Conservation (phyloP, 345 rosid genomes). For the Diplotaxis tenuifolia region DNA sequence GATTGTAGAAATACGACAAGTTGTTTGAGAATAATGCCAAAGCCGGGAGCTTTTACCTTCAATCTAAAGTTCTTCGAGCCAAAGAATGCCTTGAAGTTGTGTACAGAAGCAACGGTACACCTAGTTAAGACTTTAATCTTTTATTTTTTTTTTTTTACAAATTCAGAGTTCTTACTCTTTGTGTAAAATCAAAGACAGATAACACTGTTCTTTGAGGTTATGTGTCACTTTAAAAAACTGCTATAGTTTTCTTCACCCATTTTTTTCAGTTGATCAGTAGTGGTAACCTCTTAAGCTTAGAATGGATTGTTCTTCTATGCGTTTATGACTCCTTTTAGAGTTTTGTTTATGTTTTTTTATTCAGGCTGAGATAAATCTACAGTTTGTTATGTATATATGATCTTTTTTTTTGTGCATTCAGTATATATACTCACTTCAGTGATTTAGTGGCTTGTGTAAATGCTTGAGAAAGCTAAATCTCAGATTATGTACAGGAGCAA, state of each 20-base stretch:
- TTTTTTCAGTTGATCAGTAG: not conserved
- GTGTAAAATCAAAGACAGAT: constrained; percentile 2
- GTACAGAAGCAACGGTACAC: constrained; percentile 30
- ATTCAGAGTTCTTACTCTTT: constrained; percentile 10
- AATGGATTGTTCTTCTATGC: not conserved
- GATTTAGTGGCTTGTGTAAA: not conserved
- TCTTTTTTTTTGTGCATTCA: no score
- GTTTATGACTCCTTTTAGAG: not conserved
- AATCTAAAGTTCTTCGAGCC: constrained; percentile 90
- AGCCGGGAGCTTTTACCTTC: constrained; percentile 88
- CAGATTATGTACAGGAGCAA: constrained; percentile 23
- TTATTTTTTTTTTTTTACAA: not conserved
- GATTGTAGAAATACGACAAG: constrained; percentile 64
- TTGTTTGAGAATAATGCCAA: constrained; percentile 76
- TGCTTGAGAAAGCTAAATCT: not conserved
- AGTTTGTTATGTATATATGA: not conserved
- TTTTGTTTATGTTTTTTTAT: not conserved
- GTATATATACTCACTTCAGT: not conserved
- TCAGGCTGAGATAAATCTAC: not conserved
- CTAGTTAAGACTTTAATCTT: constrained; percentile 38
- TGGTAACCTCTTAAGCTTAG: not conserved
- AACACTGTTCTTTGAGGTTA: no score
- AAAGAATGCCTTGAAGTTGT: constrained; percentile 77
- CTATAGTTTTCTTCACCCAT: not conserved
- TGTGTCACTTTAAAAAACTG: not conserved